Base-by-base conservation (phyloP, 768 basidiomycete genomes). In the Pleurotus pulmonarius region DNA sequence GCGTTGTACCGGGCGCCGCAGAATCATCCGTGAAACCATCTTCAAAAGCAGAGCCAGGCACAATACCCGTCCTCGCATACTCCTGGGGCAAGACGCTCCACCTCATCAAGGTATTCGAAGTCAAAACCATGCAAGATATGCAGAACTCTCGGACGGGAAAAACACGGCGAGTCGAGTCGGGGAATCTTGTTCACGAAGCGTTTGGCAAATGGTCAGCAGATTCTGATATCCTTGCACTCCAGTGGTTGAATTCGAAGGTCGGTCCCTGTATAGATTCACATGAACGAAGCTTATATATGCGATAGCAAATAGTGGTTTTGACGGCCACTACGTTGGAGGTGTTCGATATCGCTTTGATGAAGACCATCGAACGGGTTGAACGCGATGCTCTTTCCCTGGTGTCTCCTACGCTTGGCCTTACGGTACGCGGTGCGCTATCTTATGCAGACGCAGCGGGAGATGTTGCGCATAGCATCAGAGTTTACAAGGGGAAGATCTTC, bases 401-500 rank as follows among this genome's bases (percentile, higher is more conserved):
- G 38, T 83, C 84, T 6, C 83, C 82, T 7, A 76, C 80, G 6
- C 73, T 82, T 46, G 63, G 71, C 25, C 72, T 70, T 15, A 81
- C 81, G 2, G 65, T 71, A 4, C 75, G 79, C 55, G 80, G 80
- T 22, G 70, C 78, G 2, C 60, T 78, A 18, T 65, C 79, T 3
- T 81, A 83, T 61, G 62, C 68, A 3, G 83, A 82, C 58, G 76
- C 80, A 5, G 72, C 80, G 11, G 69, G 71, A 40, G 76, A 85
- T 56, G 72, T 91, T 44, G 75, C 80, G 15, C 88, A 88, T 63
- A 92, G 92, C 64, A 69, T 97, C 46, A 77, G 86, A 16, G 75
- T 83, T 1, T 94, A 97, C 71, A 94, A 95, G 66, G 90, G 92
- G 41, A 98, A 92, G 67, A 78, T 98, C 15, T 98, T 98, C 65